Base-by-base conservation (phyloP, 371 early-diverging fungal species). In the Mortierella polycephala region DNA sequence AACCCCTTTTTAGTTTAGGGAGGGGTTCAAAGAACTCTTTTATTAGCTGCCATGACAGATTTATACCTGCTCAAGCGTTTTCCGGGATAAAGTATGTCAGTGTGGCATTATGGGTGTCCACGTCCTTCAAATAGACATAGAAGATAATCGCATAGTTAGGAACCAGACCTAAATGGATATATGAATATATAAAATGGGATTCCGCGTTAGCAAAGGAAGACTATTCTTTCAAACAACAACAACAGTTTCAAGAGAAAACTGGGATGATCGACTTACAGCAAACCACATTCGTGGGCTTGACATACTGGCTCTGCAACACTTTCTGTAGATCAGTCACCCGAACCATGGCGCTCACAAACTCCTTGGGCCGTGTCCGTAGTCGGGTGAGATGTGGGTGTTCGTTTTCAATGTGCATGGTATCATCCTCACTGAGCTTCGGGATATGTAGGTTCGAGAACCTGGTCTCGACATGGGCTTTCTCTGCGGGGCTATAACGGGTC, bases 391-490 rank as follows among this genome's bases (percentile, higher is more conserved):
- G 62, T 6, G 69, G 66, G 23, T 69, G 65, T 20, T 69, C 74
- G 40, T 54, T 57, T n/a, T 53, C 51, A 7, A 60, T 53, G 0
- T 41, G 30, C 44, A 50, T 45, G 30, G 30, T 30, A 18, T 57
- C 52, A n/a, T 62, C 66, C n/a, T 62, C 71, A 45, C 18, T 50
- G 20, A 79, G 41, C 10, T 41, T 42, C 0, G 79, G 79, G 57
- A 72, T 69, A 41, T 61, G 46, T 14, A 79, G 58, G 2, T 57
- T 60, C 21, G 62, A 53, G 58, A 79, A 79, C 23, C 69, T 55
- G 0, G 79, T 79, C 57, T 79, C 79, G 2, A 79, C 69, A 42
- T 69, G 69, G 5, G 79, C 79, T 50, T 79, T 79, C 7, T 64
- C 73, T n/a, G 79, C 68, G 37, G 45, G 37, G 12, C 69, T 66